Evolutionary conservation across 306 rosid genomes (phyloP).

Genomic region (Rosa rugosa): DNA sequence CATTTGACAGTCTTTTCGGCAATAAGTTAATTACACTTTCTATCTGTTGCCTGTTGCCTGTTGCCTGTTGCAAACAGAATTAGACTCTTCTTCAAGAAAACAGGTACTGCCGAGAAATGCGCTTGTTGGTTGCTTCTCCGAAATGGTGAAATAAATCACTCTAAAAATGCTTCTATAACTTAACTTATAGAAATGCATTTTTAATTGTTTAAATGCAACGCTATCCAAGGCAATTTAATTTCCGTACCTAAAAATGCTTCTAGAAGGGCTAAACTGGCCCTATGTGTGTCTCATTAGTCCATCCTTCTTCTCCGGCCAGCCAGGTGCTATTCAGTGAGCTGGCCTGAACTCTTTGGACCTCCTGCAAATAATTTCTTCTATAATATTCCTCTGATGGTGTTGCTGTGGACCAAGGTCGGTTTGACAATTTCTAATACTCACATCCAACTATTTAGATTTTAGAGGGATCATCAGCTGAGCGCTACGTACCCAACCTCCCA

Average conservation of each 20-base stretch:
- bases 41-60: background rate
- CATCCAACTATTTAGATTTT: background rate
- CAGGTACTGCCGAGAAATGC: background rate
- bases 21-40: background rate
- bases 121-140: background rate
- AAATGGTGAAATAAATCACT: background rate
- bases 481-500: conserved; percentile 21
- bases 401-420: conserved; percentile 48
- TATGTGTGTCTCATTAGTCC: conserved; percentile 32
- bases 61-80: background rate
- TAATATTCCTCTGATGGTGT: conserved; percentile 16
- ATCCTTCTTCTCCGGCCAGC: conserved; percentile 6
- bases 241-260: background rate
- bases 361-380: conserved; percentile 1
- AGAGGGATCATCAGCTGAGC: background rate
- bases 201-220: background rate
- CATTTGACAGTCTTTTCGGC: background rate
- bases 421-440: conserved; percentile 40
- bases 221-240: background rate
- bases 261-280: background rate
- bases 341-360: conserved; percentile 25
- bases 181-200: background rate
- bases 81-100: background rate
- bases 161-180: background rate
- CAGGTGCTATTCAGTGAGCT: conserved; percentile 29